Evolutionary conservation across 1,284 basidiomycete genomes (phyloP).

Genomic region (Leccinum subrobustum): DNA sequence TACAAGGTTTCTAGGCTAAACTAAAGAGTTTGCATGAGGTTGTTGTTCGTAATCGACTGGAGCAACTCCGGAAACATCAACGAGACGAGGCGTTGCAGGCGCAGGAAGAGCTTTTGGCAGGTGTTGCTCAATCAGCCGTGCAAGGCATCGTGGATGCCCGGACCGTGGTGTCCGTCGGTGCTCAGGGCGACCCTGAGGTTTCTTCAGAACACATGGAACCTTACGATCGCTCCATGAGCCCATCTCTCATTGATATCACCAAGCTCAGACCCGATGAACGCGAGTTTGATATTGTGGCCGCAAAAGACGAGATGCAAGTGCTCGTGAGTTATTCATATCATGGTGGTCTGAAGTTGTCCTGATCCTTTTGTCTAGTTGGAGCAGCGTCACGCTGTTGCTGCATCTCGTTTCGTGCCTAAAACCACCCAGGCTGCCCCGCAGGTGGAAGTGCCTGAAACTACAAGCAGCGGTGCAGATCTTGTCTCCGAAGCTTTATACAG

Average conservation of each 20-base stretch:
- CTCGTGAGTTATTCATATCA: constrained; percentile 52
- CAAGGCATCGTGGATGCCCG: constrained; percentile 39
- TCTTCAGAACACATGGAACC: constrained; percentile 65
- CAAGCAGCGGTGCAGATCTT: constrained; percentile 69
- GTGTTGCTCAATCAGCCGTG: constrained; percentile 60
- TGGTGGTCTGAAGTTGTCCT: constrained; percentile 4
- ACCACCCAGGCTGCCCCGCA: constrained; percentile 51
- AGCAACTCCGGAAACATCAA: constrained; percentile 93
- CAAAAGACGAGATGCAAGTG: constrained; percentile 60
- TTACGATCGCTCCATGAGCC: constrained; percentile 85
- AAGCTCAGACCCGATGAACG: constrained; percentile 75
- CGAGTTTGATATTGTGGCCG: constrained; percentile 73
- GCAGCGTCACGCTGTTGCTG: constrained; percentile 75
- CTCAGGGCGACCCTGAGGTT: constrained; percentile 41
- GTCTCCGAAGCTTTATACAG: constrained; percentile 84
- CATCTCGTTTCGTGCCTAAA: constrained; percentile 84
- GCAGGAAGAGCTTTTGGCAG: constrained; percentile 87
- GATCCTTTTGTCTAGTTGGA: constrained; percentile 52
- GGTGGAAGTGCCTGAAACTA: constrained; percentile 46
- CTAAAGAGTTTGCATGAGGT: constrained; percentile 92
- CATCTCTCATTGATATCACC: constrained; percentile 66
- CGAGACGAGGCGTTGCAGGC: constrained; percentile 92
- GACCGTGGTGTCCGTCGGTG: constrained; percentile 34
- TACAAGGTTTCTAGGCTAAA: constrained; percentile 62
- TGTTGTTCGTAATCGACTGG: constrained; percentile 92